A percentile compares a stretch with the other conserved stretches of the same genome.
phyloP scores from a whole-genome alignment of 1,284 basidiomycete species.

The Termitomyces sp. region DNA sequence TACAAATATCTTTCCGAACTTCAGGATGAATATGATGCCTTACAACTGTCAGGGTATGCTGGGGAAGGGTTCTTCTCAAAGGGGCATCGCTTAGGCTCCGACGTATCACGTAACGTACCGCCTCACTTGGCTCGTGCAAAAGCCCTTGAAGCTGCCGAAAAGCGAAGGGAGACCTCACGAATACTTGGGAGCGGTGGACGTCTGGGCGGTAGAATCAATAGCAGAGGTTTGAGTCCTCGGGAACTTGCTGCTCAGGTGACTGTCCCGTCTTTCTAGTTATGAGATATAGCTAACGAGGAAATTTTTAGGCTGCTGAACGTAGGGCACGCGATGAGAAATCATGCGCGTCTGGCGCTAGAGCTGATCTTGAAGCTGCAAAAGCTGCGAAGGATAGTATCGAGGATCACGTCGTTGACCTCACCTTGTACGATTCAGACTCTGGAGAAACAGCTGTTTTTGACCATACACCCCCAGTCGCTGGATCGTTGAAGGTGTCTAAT shows the following conservation, averaged over 20 bases:
- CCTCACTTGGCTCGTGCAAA: slow-evolving; percentile 57
- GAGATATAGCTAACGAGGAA: neutral
- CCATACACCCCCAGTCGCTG: slow-evolving; percentile 18
- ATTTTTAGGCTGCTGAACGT: slow-evolving; percentile 72
- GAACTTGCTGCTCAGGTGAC: slow-evolving; percentile 75
- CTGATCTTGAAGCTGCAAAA: slow-evolving; percentile 62
- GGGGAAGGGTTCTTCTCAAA: slow-evolving; percentile 79
- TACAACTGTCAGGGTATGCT: slow-evolving; percentile 72
- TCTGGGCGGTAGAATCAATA: slow-evolving; percentile 34
- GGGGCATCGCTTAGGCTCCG: slow-evolving; percentile 61
- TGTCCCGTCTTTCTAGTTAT: slow-evolving; percentile 6
- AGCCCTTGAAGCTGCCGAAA: slow-evolving; percentile 76
- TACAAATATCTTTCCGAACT: slow-evolving; percentile 75
- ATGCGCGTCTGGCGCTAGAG: slow-evolving; percentile 59
- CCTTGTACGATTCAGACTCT: slow-evolving; percentile 37
- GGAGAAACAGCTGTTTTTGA: slow-evolving; percentile 17
- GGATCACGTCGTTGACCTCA: slow-evolving; percentile 59
- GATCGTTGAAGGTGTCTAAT: slow-evolving; percentile 19
- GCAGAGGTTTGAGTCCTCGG: slow-evolving; percentile 49
- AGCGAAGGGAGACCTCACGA: slow-evolving; percentile 42
- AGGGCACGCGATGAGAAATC: slow-evolving; percentile 65
- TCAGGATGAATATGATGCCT: slow-evolving; percentile 76
- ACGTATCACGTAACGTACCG: slow-evolving; percentile 59
- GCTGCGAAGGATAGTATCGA: slow-evolving; percentile 64
- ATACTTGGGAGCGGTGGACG: slow-evolving; percentile 53